Percentiles rank a stretch among this genome's conserved stretches.
phyloP scores from a whole-genome alignment of 2,329 filamentous ascomycete genomes.

The Mycocentrospora acerina region DNA sequence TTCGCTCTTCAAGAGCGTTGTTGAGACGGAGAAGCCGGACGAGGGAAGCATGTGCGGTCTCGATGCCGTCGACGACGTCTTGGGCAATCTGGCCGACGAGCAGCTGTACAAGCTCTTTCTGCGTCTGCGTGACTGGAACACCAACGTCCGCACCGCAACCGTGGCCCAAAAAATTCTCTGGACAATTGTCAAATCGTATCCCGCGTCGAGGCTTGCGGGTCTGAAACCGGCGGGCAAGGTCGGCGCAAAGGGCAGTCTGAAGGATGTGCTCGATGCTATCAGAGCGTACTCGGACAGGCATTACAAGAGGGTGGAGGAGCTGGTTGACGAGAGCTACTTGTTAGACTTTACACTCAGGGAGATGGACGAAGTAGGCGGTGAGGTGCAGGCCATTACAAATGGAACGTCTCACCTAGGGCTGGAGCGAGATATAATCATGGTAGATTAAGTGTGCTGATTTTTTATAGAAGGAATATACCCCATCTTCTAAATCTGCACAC shows the following conservation, averaged over 20 bases:
- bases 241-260: slow-evolving; percentile 53
- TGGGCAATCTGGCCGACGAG: slow-evolving; percentile 76
- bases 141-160: slow-evolving; percentile 81
- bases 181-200: slow-evolving; percentile 77
- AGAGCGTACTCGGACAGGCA: slow-evolving; percentile 90
- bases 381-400: slow-evolving; percentile 28
- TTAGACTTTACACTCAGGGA: slow-evolving; percentile 90
- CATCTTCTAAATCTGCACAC: slow-evolving; percentile 2
- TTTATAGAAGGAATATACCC: slow-evolving; percentile 11
- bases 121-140: slow-evolving; percentile 93
- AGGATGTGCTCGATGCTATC: slow-evolving; percentile 84
- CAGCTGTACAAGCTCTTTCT: slow-evolving; percentile 83
- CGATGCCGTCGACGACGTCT: slow-evolving; percentile 74
- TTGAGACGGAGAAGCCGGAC: slow-evolving; percentile 63
- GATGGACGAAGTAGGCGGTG: slow-evolving; percentile 71
- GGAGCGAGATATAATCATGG: slow-evolving; percentile 35
- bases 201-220: slow-evolving; percentile 72
- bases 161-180: slow-evolving; percentile 84
- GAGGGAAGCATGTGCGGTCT: slow-evolving; percentile 64
- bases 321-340: slow-evolving; percentile 91
- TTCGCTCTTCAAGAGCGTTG: slow-evolving; percentile 77
- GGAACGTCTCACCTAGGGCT: slow-evolving; percentile 22
- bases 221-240: slow-evolving; percentile 50
- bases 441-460: slow-evolving; percentile 17
- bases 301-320: slow-evolving; percentile 83